Percentiles rank a stretch among this genome's conserved stretches.
phyloP scores from a whole-genome alignment of 345 rosid species.

The Salix brachista region DNA sequence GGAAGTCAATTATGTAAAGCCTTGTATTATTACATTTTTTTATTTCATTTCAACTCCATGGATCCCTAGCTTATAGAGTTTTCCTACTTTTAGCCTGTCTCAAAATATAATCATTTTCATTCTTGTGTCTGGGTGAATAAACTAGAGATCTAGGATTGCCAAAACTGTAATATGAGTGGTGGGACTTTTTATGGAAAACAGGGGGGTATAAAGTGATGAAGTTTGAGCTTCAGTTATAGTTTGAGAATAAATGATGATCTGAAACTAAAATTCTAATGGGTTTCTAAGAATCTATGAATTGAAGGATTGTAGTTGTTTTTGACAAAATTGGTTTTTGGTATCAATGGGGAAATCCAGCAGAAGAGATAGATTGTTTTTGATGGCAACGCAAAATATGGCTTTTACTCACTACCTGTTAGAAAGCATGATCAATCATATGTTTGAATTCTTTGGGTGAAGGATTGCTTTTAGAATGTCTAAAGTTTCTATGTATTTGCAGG shows the following conservation, averaged over 20 bases:
- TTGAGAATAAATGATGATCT: background rate
- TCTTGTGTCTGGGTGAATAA: background rate
- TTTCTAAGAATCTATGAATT: background rate
- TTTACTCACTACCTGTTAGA: background rate
- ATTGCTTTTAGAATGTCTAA: constrained; percentile 2
- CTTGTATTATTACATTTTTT: background rate
- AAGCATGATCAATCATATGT: background rate
- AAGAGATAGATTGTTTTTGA: background rate
- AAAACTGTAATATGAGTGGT: background rate
- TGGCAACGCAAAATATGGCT: background rate
- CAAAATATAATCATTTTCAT: no score
- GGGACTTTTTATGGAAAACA: no score
- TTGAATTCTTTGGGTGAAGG: background rate
- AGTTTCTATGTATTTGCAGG: constrained; percentile 48
- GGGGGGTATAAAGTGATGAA: background rate
- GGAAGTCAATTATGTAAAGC: background rate
- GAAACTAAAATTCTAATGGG: background rate
- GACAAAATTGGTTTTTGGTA: background rate
- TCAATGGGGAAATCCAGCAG: background rate
- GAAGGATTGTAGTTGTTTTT: background rate
- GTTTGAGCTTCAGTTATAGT: background rate
- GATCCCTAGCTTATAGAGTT: background rate
- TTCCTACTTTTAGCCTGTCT: background rate
- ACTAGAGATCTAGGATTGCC: background rate
- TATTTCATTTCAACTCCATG: background rate